These are phyloP conservation scores for Colletotrichum paranaense DNA, from an alignment of 2,329 filamentous ascomycete genomes.

Conservation along the genomic window DNA sequence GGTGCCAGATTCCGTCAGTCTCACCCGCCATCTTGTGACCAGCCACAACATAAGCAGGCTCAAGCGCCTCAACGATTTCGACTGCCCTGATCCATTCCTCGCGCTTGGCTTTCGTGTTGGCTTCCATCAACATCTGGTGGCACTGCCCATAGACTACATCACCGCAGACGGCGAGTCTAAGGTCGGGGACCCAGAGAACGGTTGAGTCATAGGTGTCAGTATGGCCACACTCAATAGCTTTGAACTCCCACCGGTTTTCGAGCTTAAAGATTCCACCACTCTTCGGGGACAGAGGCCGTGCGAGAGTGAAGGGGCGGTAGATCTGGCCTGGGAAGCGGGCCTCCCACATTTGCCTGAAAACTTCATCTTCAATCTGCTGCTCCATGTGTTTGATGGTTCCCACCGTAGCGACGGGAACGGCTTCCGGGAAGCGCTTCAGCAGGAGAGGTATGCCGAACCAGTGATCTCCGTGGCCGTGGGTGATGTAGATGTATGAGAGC, in stretches of 20 bases:
- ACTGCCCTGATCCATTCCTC: constrained; percentile 47
- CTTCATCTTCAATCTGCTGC: background rate
- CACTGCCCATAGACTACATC: constrained; percentile 52
- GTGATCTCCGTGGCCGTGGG: constrained; percentile 55
- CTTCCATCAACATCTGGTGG: constrained; percentile 49
- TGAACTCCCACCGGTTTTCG: background rate
- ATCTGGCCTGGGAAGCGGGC: background rate
- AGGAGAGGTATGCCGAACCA: constrained; percentile 48
- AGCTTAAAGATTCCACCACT: background rate
- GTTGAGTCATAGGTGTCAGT: constrained; percentile 40
- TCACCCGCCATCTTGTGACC: constrained; percentile 44
- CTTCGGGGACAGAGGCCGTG: background rate
- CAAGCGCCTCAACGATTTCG: constrained; percentile 44
- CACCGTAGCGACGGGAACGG: background rate
- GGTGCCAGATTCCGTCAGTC: constrained; percentile 42
- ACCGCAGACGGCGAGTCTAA: constrained; percentile 49
- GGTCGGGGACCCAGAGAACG: constrained; percentile 47
- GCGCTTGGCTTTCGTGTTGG: constrained; percentile 44
- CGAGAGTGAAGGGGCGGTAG: background rate
- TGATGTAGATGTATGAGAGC: constrained; percentile 51
- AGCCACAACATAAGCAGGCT: constrained; percentile 45
- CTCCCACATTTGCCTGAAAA: background rate
- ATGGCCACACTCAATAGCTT: background rate
- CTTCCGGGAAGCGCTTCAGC: constrained; percentile 44
- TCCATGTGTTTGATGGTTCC: background rate